Evolutionary conservation across 352 stramenopile species (phyloP).

Genomic region (Elongisporangium senticosum): DNA sequence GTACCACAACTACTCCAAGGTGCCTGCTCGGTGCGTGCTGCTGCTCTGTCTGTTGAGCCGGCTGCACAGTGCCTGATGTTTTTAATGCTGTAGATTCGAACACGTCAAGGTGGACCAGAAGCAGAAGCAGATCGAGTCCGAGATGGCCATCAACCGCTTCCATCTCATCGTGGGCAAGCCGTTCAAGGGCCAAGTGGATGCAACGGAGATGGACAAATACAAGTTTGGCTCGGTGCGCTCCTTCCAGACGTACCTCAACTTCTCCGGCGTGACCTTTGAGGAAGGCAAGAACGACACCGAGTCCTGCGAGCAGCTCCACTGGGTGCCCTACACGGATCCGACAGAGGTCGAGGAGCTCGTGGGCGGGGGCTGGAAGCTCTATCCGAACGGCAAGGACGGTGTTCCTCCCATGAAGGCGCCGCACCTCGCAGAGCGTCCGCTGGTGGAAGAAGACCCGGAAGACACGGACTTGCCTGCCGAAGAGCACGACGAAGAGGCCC

Average conservation of each 20-base stretch:
- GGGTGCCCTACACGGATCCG: conserved; percentile 58
- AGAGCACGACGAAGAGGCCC: conserved; percentile 8
- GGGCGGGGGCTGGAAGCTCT: conserved; percentile 42
- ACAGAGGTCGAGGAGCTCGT: conserved; percentile 46
- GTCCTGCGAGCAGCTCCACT: conserved; percentile 63
- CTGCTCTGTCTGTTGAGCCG: not conserved
- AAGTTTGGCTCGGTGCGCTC: conserved; percentile 45
- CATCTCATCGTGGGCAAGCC: conserved; percentile 47
- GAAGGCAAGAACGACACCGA: conserved; percentile 42
- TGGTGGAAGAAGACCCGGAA: conserved; percentile 7
- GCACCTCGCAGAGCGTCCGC: conserved; percentile 6
- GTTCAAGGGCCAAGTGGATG: conserved; percentile 53
- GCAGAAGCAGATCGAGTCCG: conserved; percentile 35
- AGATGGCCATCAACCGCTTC: conserved; percentile 57
- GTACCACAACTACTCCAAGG: conserved; percentile 76
- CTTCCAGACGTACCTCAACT: conserved; percentile 55
- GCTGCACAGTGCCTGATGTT: not conserved
- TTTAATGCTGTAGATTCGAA: conserved; percentile 26
- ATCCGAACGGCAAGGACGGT: conserved; percentile 11
- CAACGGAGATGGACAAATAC: conserved; percentile 58
- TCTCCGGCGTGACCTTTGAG: conserved; percentile 49
- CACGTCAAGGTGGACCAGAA: conserved; percentile 39
- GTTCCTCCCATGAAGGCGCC: conserved; percentile 11
- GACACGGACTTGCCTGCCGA: conserved; percentile 25
- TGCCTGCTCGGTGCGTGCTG: conserved; percentile 32